Percentiles rank a stretch among this genome's conserved stretches.
Evolutionary conservation across 2,329 filamentous ascomycete species (phyloP).

Genomic region (Trichoderma semiorbis): DNA sequence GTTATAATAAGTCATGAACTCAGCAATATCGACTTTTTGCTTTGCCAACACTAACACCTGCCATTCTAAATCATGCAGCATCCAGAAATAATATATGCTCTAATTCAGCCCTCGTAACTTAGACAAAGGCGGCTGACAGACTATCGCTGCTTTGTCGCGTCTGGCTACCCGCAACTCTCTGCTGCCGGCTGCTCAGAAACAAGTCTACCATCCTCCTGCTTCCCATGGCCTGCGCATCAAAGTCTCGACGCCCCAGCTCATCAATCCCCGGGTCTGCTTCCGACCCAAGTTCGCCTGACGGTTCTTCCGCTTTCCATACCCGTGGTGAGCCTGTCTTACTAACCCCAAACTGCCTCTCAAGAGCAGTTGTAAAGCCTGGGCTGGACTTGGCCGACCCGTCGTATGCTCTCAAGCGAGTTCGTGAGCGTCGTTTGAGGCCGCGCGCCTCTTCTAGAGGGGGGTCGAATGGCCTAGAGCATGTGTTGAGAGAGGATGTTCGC

Average conservation of each 20-base stretch:
- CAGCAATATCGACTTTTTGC: not conserved
- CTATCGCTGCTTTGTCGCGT: conserved; percentile 26
- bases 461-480: conserved; percentile 20
- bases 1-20: not conserved
- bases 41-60: not conserved
- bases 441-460: conserved; percentile 22
- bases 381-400: conserved; percentile 29
- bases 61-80: not conserved
- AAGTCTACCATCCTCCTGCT: conserved; percentile 53
- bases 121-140: conserved; percentile 34
- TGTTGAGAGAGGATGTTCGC: conserved; percentile 28
- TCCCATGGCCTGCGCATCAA: conserved; percentile 37
- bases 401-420: conserved; percentile 21
- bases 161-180: conserved; percentile 36
- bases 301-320: conserved; percentile 14
- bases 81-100: not conserved
- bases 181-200: conserved; percentile 49
- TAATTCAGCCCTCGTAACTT: not conserved
- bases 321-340: conserved; percentile 23
- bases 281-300: not conserved
- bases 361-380: conserved; percentile 25
- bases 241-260: conserved; percentile 5
- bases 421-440: conserved; percentile 23
- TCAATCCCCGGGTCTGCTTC: not conserved
- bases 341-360: conserved; percentile 23